Evolutionary conservation across 2,329 filamentous ascomycete species (phyloP).

Genomic region (Penicillium occitanis): DNA sequence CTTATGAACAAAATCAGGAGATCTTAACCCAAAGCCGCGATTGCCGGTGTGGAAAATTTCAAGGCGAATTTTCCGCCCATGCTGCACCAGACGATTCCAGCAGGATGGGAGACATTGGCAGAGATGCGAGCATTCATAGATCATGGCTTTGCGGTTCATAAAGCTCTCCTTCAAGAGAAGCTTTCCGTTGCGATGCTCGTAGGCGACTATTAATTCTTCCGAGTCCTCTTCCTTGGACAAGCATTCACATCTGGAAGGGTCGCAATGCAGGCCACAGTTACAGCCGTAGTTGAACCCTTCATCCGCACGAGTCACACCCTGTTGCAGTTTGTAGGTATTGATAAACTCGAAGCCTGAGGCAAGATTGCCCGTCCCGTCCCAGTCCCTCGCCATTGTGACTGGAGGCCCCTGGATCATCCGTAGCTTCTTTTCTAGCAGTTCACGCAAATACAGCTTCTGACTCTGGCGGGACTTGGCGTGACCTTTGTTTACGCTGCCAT

Average conservation of each 20-base stretch:
- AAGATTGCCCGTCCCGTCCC: slow-evolving; percentile 21
- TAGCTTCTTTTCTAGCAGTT: slow-evolving; percentile 30
- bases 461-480: not conserved
- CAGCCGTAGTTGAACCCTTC: slow-evolving; percentile 38
- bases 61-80: slow-evolving; percentile 40
- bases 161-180: slow-evolving; percentile 34
- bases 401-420: slow-evolving; percentile 30
- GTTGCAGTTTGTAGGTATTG: slow-evolving; percentile 36
- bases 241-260: slow-evolving; percentile 32
- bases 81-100: slow-evolving; percentile 45
- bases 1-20: slow-evolving; percentile 35
- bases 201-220: slow-evolving; percentile 34
- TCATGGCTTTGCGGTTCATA: slow-evolving; percentile 37
- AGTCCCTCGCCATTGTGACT: slow-evolving; percentile 27
- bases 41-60: slow-evolving; percentile 45
- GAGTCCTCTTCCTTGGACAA: slow-evolving; percentile 33
- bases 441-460: slow-evolving; percentile 20
- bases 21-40: slow-evolving; percentile 47
- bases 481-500: not conserved
- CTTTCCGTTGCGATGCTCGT: slow-evolving; percentile 27
- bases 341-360: slow-evolving; percentile 42
- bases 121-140: slow-evolving; percentile 42
- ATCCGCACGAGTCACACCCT: slow-evolving; percentile 31
- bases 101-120: slow-evolving; percentile 40
- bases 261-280: slow-evolving; percentile 31